Base-by-base conservation (phyloP, 2,329 filamentous ascomycete species). In the Hypoxylon sp. region DNA sequence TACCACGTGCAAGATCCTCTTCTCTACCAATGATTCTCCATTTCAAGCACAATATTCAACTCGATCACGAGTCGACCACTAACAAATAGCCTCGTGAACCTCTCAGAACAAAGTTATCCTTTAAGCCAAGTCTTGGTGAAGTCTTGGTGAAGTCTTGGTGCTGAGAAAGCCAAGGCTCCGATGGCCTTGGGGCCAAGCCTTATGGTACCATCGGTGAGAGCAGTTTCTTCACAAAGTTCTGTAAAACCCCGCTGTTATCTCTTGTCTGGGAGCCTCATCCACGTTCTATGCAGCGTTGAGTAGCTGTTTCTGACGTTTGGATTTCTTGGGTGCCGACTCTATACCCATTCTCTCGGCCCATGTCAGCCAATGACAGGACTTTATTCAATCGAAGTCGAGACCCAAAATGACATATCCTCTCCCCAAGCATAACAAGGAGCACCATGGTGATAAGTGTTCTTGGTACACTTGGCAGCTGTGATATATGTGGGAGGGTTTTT, bases 131-230 rank as follows among this genome's bases (percentile, higher is more conserved):
- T 54, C 70, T 73, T 74, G 65, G 73, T 70, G 64, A 61, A 65
- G 62, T 54, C 70, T 73, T 74, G 65, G 73, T 70, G 64, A 61
- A 65, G 62, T 54, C 70, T 73, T 74, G 65, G 73, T 70, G 65
- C 52, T 67, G 51, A 59, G 35, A 63, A 62, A 33, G 73, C 74
- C 74, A 75, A 75, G 73, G 48, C 69, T 68, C 70, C 60, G 62
- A 51, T 63, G 4, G 5, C 33, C 59, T 68, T 67, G 60, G 70
- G 54, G 57, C 69, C 67, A 71, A 70, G 68, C 53, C 52, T 58
- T 24, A 11, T 59, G 26, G 17, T 52, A 48, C 26, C 54, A 54
- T 53, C 37, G 26, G 29, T 61, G 9, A 53, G 55, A 51, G 33
- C 24, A 46, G 17, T 44, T 50, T 48, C 52, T 58, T 62, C 46